These are phyloP conservation scores for Alternaria burnsii DNA, from an alignment of 2,329 filamentous ascomycete genomes.

Conservation along the genomic window DNA sequence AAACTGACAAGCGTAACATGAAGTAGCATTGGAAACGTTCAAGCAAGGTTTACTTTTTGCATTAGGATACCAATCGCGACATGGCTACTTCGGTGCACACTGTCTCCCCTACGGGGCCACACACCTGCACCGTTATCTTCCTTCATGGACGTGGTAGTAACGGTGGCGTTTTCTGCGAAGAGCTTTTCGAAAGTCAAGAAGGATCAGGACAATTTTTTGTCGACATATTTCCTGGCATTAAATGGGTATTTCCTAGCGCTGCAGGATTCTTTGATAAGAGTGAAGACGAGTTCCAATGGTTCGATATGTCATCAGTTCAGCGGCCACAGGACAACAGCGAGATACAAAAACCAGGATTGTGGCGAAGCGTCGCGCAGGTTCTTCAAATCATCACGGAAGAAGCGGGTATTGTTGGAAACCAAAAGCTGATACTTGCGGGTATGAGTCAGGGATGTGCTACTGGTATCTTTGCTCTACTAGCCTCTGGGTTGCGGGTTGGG, in stretches of 20 bases:
- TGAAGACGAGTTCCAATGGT: conserved; percentile 56
- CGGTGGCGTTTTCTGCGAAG: conserved; percentile 49
- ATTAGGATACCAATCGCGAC: background rate
- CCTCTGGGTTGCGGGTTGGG: conserved; percentile 10
- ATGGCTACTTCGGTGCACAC: conserved; percentile 1
- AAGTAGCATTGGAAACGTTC: background rate
- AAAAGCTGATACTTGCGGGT: conserved; percentile 29
- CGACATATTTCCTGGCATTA: conserved; percentile 50
- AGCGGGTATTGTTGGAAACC: conserved; percentile 6
- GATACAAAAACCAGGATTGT: conserved; percentile 55
- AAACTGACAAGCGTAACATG: background rate
- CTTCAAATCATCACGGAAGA: conserved; percentile 41
- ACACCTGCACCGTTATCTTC: conserved; percentile 59
- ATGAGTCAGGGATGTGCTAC: conserved; percentile 39
- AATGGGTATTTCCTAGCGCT: conserved; percentile 61
- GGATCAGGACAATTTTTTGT: conserved; percentile 38
- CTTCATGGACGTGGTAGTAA: conserved; percentile 58
- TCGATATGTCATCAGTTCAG: conserved; percentile 59
- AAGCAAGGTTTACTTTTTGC: background rate
- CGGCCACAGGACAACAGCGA: conserved; percentile 54
- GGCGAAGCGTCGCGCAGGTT: conserved; percentile 48
- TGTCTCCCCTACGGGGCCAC: conserved; percentile 24
- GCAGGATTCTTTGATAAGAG: conserved; percentile 37
- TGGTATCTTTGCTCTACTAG: conserved; percentile 21
- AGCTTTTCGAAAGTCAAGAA: conserved; percentile 50